Evolutionary conservation across 2,329 filamentous ascomycete species (phyloP), one percentile per base, ranked within the genome.

Genomic region (Berkeleyomyces basicola): DNA sequence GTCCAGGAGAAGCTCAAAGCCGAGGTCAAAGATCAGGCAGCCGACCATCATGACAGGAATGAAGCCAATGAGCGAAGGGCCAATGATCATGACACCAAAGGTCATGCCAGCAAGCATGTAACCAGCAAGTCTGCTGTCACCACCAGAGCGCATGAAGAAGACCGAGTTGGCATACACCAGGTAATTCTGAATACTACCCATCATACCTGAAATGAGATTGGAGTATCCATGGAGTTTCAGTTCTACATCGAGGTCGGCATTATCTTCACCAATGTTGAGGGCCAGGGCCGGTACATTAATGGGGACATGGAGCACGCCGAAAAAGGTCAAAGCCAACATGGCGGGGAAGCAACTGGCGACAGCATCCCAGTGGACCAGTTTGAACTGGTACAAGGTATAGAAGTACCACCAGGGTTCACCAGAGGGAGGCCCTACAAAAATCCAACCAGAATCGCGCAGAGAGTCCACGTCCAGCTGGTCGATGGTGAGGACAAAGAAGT

Each of bases 21-120:
- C 93, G 11, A 99, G 83, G 65, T 95, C 83, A 71, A 96, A 99
- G 67, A 99, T 99, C 61, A 99, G 77, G 7, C 90, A 90, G 10
- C 91, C 93, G 3, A 99, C 93, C 72, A 99, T 91, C 84, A 96
- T 95, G 66, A 97, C 86, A 0, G 93, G 93, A 62, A 99, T 96
- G 70, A 84, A 97, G 0, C 92, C 92, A 68, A 99, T 93, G 65
- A 96, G 83, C 5, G 83, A 83, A 1, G 93, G 92, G 0, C 93
- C 93, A 61, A 92, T 81, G 58, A 93, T 76, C 82, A 96, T 86
- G 49, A 97, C 82, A 2, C 85, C 85, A 68, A 85, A 83, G 0
- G 93, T 99, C 4, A 87, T 82, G 31, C 79, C 74, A 0, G 93
- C 93, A 59, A 99, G 80, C 77, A 96, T 82, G 36, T 91, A 79